Base-by-base conservation (phyloP, 2,329 filamentous ascomycete genomes). In the Xylariomycetidae sp. region DNA sequence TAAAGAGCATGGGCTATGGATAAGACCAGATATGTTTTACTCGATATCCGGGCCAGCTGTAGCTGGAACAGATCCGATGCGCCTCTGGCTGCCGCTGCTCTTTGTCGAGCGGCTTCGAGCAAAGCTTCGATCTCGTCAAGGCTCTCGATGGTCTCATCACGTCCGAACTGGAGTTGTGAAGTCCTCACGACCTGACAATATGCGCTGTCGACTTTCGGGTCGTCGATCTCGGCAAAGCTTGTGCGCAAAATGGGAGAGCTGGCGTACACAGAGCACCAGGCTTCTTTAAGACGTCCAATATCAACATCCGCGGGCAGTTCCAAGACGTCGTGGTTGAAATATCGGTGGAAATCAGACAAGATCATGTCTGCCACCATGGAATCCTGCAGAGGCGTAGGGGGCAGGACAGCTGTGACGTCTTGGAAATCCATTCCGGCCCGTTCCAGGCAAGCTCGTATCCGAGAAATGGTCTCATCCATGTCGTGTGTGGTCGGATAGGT, bases 1-100 rank as follows among this genome's bases (percentile, higher is more conserved):
- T 95, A 95, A 14, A 95, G 67, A 2, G 88, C 86, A 58, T 95
- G 89, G 0, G 88, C 74, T 24, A 95, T 78, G 0, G 86, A 89
- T 1, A 95, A 54, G 4, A 80, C 50, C 2, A 80, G 42, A 35
- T 70, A 74, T 18, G 39, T 48, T 22, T 47, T 50, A 10, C 38
- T 46, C 3, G 40, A 58, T 1, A 56, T 52, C 5, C 39, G 48
- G 3, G 58, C 59, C 32, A 75, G 58, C 0, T 54, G 57, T 1
- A 81, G 48, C 34, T 76, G 73, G 6, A 80, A 57, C 3, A 81
- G 48, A 7, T 59, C 32, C 1, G 53, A 49, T 7, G 32, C 33
- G 0, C 62, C 71, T 47, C 55, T 31, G 16, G 58, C 46, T 24
- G 48, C 32, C 5, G 47, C 46, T 4, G 73, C 73, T 4, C 42